Evolutionary conservation across 768 basidiomycete genomes (phyloP).

Genomic region (Phanerodontia chrysosporium): DNA sequence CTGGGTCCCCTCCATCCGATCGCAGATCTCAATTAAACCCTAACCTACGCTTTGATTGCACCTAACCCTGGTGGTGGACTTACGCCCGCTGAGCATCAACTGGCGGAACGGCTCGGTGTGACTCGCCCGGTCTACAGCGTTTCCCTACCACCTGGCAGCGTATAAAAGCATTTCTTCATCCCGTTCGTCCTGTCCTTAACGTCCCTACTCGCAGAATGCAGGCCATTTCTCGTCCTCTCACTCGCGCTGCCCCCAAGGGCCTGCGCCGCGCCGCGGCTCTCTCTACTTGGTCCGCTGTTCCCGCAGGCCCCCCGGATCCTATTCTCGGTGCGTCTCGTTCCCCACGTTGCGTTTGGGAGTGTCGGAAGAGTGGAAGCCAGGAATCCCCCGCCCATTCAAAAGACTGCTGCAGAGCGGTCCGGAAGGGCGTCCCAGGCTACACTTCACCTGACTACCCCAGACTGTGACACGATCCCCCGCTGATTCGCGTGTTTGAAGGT

Average conservation of each 20-base stretch:
- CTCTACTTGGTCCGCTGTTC: constrained; percentile 79
- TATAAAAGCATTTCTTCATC: constrained; percentile 8
- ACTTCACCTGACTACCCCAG: background rate
- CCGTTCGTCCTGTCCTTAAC: constrained; percentile 19
- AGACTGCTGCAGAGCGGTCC: constrained; percentile 5
- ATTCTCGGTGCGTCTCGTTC: constrained; percentile 67
- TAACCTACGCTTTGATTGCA: constrained; percentile 1
- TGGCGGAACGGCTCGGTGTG: background rate
- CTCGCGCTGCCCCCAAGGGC: constrained; percentile 46
- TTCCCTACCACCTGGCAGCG: constrained; percentile 3
- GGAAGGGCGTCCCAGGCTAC: background rate
- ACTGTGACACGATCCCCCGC: background rate
- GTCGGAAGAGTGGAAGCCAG: background rate
- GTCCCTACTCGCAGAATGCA: constrained; percentile 31
- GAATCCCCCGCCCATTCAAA: background rate
- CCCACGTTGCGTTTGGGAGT: constrained; percentile 1
- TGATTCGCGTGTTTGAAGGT: constrained; percentile 39
- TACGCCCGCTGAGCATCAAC: background rate
- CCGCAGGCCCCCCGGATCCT: constrained; percentile 87
- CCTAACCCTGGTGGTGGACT: constrained; percentile 4
- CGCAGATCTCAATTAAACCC: background rate
- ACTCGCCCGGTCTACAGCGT: constrained; percentile 9
- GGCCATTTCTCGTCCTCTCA: constrained; percentile 37
- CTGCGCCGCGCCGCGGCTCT: constrained; percentile 36
- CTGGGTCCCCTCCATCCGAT: constrained; percentile 7